Conservation (phyloP, 2,329 filamentous ascomycete species). For the Alternaria triticimaculans region DNA sequence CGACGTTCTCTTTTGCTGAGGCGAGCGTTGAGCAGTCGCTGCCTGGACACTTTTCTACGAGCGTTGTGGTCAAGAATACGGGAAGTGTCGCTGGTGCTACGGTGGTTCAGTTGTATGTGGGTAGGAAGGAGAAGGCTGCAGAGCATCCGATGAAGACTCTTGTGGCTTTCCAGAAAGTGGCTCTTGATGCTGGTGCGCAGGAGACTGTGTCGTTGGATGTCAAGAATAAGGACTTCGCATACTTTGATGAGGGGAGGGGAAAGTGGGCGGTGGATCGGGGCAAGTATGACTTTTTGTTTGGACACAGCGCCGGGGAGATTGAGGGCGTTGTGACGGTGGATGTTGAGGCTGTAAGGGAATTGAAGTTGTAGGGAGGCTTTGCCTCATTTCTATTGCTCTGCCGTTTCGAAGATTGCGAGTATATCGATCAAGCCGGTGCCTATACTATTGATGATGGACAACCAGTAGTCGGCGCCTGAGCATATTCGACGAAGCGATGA, state of each 20-base stretch:
- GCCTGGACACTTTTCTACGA: conserved; percentile 42
- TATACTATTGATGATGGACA: no score
- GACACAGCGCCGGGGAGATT: conserved; percentile 35
- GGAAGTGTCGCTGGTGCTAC: conserved; percentile 57
- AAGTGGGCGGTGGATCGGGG: conserved; percentile 41
- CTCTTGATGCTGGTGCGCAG: conserved; percentile 63
- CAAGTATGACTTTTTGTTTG: conserved; percentile 43
- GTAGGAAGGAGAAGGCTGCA: conserved; percentile 48
- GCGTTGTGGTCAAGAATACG: conserved; percentile 59
- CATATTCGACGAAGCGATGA: no score
- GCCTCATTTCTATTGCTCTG: background rate
- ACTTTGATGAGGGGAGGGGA: conserved; percentile 37
- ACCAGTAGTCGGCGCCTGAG: no score
- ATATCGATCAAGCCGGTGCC: background rate
- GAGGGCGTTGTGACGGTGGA: conserved; percentile 32
- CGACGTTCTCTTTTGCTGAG: conserved; percentile 53
- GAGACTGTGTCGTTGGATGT: conserved; percentile 60
- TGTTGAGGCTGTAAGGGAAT: conserved; percentile 24
- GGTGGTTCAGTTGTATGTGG: conserved; percentile 66
- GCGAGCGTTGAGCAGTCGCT: conserved; percentile 68
- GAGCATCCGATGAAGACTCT: conserved; percentile 70
- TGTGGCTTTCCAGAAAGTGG: conserved; percentile 70
- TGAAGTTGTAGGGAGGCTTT: conserved; percentile 14
- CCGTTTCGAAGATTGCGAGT: background rate
- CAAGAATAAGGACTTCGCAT: conserved; percentile 39